A percentile compares a stretch with the other conserved stretches of the same genome.
These are phyloP conservation scores for Hypocrella siamensis DNA, from an alignment of 2,329 filamentous ascomycete genomes.

Conservation along the genomic window DNA sequence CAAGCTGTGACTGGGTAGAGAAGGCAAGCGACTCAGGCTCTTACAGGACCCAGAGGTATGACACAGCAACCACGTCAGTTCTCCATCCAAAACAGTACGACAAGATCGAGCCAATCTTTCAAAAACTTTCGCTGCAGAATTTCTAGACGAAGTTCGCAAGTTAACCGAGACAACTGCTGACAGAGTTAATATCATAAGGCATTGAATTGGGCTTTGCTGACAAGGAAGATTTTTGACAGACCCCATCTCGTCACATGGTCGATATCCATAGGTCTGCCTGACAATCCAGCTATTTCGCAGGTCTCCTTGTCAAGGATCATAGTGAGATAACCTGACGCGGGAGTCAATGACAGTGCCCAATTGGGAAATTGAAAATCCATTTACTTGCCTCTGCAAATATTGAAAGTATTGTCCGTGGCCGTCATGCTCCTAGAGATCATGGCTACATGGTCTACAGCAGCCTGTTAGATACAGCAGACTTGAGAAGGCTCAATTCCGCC, in stretches of 20 bases:
- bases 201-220: background rate
- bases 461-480: background rate
- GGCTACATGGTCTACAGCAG: conserved; percentile 48
- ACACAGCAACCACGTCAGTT: no score
- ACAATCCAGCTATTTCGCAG: conserved; percentile 70
- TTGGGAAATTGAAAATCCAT: background rate
- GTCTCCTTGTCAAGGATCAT: conserved; percentile 68
- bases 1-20: no score
- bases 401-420: conserved; percentile 57
- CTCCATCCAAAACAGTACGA: no score
- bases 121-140: no score
- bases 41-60: no score
- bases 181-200: background rate
- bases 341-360: background rate
- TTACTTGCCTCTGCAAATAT: conserved; percentile 47
- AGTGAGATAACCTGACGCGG: conserved; percentile 43
- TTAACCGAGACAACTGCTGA: conserved; percentile 60
- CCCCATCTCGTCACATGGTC: background rate
- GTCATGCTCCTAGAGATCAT: conserved; percentile 71
- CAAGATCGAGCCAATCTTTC: no score
- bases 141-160: conserved; percentile 52
- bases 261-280: conserved; percentile 48
- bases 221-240: conserved; percentile 3
- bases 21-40: no score
- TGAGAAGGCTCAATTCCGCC: background rate